These are phyloP conservation scores for Oemleria cerasiformis DNA, from an alignment of 306 rosid genomes.

Conservation along the genomic window DNA sequence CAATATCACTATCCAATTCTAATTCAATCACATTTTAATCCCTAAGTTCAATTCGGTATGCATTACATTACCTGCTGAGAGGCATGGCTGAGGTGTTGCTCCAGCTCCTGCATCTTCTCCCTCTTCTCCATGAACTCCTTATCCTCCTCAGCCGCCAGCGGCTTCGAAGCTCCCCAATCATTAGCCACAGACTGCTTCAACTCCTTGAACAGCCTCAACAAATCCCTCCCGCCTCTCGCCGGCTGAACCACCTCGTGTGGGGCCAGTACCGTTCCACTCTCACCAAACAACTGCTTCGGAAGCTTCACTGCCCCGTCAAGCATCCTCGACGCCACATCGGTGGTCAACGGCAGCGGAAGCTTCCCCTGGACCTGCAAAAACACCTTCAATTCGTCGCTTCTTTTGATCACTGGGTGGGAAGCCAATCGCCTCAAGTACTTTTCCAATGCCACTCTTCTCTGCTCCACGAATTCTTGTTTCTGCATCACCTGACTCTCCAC, in stretches of 20 bases:
- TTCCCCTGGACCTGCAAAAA: slow-evolving; percentile 75
- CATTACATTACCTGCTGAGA: slow-evolving; percentile 73
- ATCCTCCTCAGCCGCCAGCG: slow-evolving; percentile 81
- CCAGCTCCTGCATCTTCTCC: slow-evolving; percentile 65
- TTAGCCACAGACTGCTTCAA: slow-evolving; percentile 76
- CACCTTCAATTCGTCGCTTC: slow-evolving; percentile 75
- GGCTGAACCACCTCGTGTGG: slow-evolving; percentile 80
- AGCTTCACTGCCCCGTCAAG: slow-evolving; percentile 87
- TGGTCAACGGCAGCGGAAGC: slow-evolving; percentile 51
- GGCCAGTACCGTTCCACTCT: slow-evolving; percentile 39
- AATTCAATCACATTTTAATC: too few relatives aligned
- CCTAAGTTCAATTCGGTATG: not conserved
- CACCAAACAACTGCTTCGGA: slow-evolving; percentile 68
- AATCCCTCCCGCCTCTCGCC: slow-evolving; percentile 83
- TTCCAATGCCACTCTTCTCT: slow-evolving; percentile 82
- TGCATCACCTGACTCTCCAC: slow-evolving; percentile 99
- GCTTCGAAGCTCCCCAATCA: slow-evolving; percentile 84
- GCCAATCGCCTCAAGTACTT: slow-evolving; percentile 73
- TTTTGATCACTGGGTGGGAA: slow-evolving; percentile 70
- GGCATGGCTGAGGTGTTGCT: slow-evolving; percentile 62
- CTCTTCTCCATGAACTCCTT: slow-evolving; percentile 81
- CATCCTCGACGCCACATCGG: slow-evolving; percentile 83
- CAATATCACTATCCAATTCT: too few relatives aligned
- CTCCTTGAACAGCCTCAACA: slow-evolving; percentile 87
- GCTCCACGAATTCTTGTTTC: slow-evolving; percentile 91